Evolutionary conservation across 1,284 basidiomycete species (phyloP).

Genomic region (Thelephora terrestris): DNA sequence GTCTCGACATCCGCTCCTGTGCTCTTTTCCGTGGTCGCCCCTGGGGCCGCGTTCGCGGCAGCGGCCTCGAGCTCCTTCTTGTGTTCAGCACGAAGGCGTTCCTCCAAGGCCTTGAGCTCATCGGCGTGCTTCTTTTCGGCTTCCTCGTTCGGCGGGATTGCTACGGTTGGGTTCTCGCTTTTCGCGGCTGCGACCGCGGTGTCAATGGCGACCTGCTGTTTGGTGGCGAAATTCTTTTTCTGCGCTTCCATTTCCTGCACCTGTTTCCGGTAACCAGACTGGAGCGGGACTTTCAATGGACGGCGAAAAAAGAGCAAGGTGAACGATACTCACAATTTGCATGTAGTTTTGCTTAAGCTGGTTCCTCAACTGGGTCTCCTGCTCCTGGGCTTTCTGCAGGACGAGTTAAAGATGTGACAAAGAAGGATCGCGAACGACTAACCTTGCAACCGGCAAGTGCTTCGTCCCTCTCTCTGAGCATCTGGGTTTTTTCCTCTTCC

Average conservation of each 20-base stretch:
- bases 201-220: slow-evolving; percentile 36
- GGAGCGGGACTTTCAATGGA: not conserved
- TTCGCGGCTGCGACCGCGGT: slow-evolving; percentile 47
- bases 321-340: not conserved
- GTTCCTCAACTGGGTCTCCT: slow-evolving; percentile 29
- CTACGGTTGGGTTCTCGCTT: slow-evolving; percentile 24
- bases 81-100: slow-evolving; percentile 41
- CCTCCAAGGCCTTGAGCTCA: slow-evolving; percentile 46
- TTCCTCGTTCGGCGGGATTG: slow-evolving; percentile 25
- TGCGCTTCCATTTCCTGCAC: slow-evolving; percentile 30
- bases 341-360: not conserved
- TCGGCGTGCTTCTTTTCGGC: slow-evolving; percentile 42
- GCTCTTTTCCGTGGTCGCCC: slow-evolving; percentile 20
- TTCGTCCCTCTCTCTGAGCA: slow-evolving; percentile 50
- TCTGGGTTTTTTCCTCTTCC: slow-evolving; percentile 48
- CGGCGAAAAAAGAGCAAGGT: not conserved
- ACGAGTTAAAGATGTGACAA: not conserved
- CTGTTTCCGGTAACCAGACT: slow-evolving; percentile 20
- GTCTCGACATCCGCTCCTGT: slow-evolving; percentile 38
- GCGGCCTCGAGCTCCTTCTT: slow-evolving; percentile 44
- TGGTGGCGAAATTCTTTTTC: slow-evolving; percentile 23
- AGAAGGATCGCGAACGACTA: slow-evolving; percentile 5
- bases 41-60: slow-evolving; percentile 19
- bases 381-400: slow-evolving; percentile 32
- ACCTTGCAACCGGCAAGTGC: slow-evolving; percentile 48